Evolutionary conservation across 2,329 filamentous ascomycete species (phyloP), one percentile per base, ranked within the genome.

Genomic region (Aspergillus carbonarius): DNA sequence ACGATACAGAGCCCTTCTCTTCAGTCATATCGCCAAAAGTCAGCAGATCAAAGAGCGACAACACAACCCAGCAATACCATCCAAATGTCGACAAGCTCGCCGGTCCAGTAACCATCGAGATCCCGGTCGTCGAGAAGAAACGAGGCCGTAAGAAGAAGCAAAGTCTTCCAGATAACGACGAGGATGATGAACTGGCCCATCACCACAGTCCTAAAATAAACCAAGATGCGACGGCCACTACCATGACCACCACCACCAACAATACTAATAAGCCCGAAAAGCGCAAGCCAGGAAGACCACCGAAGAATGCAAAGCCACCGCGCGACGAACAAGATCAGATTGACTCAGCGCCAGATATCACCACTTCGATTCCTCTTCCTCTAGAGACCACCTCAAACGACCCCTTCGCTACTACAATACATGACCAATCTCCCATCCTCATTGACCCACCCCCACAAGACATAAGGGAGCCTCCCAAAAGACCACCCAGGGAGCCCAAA

Each of bases 1-100:
- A 75, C 44, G 75, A 77, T 50, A 78, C 76, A 1, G 70, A 76
- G 44, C 75, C 74, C 20, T 66, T 76, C 34, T 77, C 75, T 10
- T 77, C 76, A 6, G 59, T 72, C 7, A 55, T 62, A 9, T 69
- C 72, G 0, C 62, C 68, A 2, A 65, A 67, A 20, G 55, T 63
- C n/a, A 64, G 55, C 25, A 64, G 66, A 57, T 48, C 66, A 6
- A 72, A 65, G 27, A 68, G 62, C 20, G 68, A 72, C 13, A 63
- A 60, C n/a, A 20, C 49, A 40, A 53, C 50, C 9, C 63, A 62
- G 13, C 62, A 67, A 27, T 68, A 66, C 4, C 66, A 65, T 13
- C 52, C 37, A 12, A 68, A 64, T 49, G 60, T 60, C 4, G 70
- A 75, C 42, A 70, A 73, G 53, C 68, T 73, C 42, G 59, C 73